phyloP scores from a whole-genome alignment of 345 rosid species.

The Corchorus olitorius region DNA sequence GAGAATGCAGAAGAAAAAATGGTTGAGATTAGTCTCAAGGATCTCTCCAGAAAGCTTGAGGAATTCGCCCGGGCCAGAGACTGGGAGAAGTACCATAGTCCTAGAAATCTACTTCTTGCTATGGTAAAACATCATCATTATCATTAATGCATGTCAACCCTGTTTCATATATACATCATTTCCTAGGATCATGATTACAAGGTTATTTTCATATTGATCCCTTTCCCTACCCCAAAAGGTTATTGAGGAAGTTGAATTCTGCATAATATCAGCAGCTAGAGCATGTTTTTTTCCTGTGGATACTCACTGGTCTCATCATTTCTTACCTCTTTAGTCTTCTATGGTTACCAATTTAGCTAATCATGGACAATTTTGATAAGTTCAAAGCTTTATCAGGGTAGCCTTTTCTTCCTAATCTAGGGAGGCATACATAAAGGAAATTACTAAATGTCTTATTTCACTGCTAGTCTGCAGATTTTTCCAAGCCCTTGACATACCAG shows the following conservation, averaged over 20 bases:
- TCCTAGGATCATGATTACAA: not conserved
- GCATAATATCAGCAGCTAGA: too few species aligned
- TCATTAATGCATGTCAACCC: not conserved
- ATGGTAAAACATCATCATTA: slow-evolving; percentile 38
- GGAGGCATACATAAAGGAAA: not conserved
- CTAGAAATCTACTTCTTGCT: slow-evolving; percentile 57
- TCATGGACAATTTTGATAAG: not conserved
- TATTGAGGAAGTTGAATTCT: not conserved
- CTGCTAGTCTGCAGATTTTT: too few species aligned
- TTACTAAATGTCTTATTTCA: not conserved
- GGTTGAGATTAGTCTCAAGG: slow-evolving; percentile 44
- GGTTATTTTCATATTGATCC: not conserved
- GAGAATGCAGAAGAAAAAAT: slow-evolving; percentile 27
- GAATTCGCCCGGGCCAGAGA: slow-evolving; percentile 52
- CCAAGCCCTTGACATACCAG: not conserved
- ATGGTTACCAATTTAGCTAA: not conserved
- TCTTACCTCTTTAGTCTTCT: not conserved
- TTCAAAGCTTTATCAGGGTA: not conserved
- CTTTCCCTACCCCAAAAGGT: not conserved
- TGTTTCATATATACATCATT: not conserved
- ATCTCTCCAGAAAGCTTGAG: slow-evolving; percentile 43
- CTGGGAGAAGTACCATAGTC: slow-evolving; percentile 49
- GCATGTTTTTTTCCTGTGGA: too few species aligned
- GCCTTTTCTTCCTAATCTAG: not conserved
- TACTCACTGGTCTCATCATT: too few species aligned